Evolutionary conservation across 2,329 filamentous ascomycete species (phyloP).

Genomic region (Fonsecaea erecta): DNA sequence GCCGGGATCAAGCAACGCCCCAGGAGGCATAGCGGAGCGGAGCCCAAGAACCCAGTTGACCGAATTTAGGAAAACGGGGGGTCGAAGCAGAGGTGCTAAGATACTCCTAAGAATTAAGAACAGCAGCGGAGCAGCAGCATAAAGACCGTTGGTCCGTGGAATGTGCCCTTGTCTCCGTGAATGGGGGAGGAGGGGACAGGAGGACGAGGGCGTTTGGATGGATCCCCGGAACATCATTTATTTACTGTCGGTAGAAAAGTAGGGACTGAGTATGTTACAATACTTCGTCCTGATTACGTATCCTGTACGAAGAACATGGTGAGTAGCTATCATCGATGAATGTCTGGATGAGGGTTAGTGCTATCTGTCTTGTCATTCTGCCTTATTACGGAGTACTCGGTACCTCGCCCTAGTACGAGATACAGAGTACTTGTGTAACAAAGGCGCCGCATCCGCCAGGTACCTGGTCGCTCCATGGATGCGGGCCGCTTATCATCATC

Average conservation of each 20-base stretch:
- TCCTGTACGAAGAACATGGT: no score
- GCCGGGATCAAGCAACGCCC: neutral
- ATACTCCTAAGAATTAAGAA: no score
- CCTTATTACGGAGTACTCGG: no score
- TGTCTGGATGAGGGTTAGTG: neutral
- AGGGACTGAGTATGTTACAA: no score
- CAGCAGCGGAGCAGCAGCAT: neutral
- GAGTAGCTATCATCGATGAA: neutral
- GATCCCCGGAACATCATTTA: neutral
- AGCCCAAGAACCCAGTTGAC: neutral
- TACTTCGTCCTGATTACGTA: no score
- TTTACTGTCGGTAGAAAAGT: no score
- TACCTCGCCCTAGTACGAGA: no score
- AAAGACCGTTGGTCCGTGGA: neutral
- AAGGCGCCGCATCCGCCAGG: no score
- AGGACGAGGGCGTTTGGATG: neutral
- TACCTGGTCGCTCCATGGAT: neutral
- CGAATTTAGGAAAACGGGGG: neutral
- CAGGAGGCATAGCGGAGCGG: neutral
- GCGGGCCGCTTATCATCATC: neutral
- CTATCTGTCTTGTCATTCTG: neutral
- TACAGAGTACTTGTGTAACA: no score
- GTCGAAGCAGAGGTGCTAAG: neutral
- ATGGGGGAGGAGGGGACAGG: neutral
- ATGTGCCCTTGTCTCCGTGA: neutral